Evolutionary conservation across 164 flowering plant species (phyloP), one percentile per base, ranked within the genome.

Genomic region (Brasenia schreberi): DNA sequence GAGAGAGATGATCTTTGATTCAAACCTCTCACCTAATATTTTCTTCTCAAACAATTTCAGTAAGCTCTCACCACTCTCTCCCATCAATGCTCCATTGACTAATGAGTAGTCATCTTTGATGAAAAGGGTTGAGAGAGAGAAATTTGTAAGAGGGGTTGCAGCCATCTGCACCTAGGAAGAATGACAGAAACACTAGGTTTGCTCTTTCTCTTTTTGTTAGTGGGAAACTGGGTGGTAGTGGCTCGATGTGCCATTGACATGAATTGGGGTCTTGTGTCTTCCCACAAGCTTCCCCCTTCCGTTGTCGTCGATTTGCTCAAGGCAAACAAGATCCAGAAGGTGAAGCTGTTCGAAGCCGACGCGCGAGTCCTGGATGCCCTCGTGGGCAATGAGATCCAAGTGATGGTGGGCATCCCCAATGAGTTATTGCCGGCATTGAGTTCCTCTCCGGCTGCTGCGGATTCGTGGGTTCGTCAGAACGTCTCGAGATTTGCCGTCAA

Each of bases 401-500:
- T 93, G 43, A 88, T 90, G 96, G 79, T 88, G 49, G 98, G 97
- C 18, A 85, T 93, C 16, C 86, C 89, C n/a, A 93, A 93, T 69
- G 92, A 93, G n/a, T 74, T 88, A 87, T 53, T 90, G 78, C 72
- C 74, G 10, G 5, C 62, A 4, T 62, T 90, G 6, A 75, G 80
- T 72, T 79, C 95, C 0, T 88, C 93, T 14, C 7, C 87, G 65
- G 73, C 56, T n/a, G 85, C 84, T 65, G 70, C 89, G 23, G 98
- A 88, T 81, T 69, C 71, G 42, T 92, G 87, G 88, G 90, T 92
- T 68, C 78, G 78, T 49, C 85, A 81, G 76, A 92, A 90, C 76
- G 74, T 92, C 0, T 82, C 92, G 18, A 64, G 69, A 53, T 87
- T 82, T 65, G 14, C 81, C 52, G 82, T 60, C 66, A 85, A 84